A percentile compares a stretch with the other conserved stretches of the same genome.
These are phyloP conservation scores for Leccinum arenicola DNA, from an alignment of 768 basidiomycete species.

Conservation along the genomic window DNA sequence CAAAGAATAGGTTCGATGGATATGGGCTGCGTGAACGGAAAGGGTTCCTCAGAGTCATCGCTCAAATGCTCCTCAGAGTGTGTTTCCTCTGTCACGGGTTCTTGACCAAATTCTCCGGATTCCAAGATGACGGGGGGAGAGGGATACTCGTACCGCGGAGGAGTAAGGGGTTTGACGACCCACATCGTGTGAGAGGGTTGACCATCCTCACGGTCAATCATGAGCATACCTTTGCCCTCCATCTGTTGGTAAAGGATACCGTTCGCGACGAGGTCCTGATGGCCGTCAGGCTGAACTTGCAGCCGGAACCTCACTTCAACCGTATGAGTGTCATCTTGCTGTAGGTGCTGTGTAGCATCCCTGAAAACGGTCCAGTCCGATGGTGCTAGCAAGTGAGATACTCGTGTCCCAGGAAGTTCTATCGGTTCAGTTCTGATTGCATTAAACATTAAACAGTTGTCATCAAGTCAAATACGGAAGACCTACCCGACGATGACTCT, in stretches of 20 bases:
- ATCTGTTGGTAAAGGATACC: constrained; percentile 71
- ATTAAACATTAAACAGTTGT: constrained; percentile 13
- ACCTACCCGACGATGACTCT: constrained; percentile 84
- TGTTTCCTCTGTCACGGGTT: constrained; percentile 33
- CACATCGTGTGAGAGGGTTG: constrained; percentile 96
- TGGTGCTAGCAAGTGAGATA: constrained; percentile 78
- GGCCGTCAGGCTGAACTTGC: constrained; percentile 60
- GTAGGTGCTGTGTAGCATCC: constrained; percentile 80
- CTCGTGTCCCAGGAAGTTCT: constrained; percentile 70
- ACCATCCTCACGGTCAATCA: constrained; percentile 88
- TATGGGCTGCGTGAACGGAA: constrained; percentile 77
- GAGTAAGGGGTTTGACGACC: constrained; percentile 83
- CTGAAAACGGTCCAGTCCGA: constrained; percentile 81
- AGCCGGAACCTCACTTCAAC: constrained; percentile 90
- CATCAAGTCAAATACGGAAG: neutral
- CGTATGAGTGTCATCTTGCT: constrained; percentile 90
- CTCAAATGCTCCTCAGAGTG: constrained; percentile 37
- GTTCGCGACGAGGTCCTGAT: constrained; percentile 52
- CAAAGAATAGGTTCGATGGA: constrained; percentile 84
- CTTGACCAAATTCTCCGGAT: constrained; percentile 39
- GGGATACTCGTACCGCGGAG: constrained; percentile 66
- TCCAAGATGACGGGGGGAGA: constrained; percentile 61
- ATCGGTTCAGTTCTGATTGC: constrained; percentile 73
- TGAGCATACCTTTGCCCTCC: constrained; percentile 99
- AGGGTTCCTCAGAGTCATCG: constrained; percentile 58